Evolutionary conservation across 208 protist genomes (phyloP), one percentile per base, ranked within the genome.

Genomic region (Wallacemonas sp.): DNA sequence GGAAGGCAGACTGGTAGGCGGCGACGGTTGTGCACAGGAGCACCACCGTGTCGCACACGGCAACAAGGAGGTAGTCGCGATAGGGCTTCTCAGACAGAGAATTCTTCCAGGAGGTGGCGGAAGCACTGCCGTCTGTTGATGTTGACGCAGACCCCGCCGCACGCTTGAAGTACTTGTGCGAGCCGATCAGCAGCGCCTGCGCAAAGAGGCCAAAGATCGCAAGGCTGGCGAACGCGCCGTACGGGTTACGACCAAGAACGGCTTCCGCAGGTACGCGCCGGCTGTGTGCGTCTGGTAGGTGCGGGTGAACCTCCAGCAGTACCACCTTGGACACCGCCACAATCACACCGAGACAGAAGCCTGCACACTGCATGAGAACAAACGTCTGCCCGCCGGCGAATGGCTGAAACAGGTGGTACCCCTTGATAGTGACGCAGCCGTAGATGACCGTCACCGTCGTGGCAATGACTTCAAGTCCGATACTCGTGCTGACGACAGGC

Each of bases 371-470:
- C 72, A 90, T 75, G 2, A 80, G 24, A 2, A 88, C 74, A 80
- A 94, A 96, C 3, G 58, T 47, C 19, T 81, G 72, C 1, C 85
- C 87, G 12, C 85, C 87, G 12, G 68, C 43, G 44, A 94, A 93
- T 11, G 85, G 87, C 62, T 91, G 76, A 52, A 90, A 93, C 3
- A 90, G 56, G 27, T 27, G 61, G 65, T 88, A 96, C 24, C 69
- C 62, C 5, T 52, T 52, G 27, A 76, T 49, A 0, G 75, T 76
- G n/a, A 70, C 19, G 23, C 75, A 61, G 36, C 84, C 84, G 5
- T 89, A 64, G 2, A 90, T 41, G 11, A 70, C 38, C 17, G 65
- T 71, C 30, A 86, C 12, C n/a, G 74, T 12, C 1, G 67, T 62
- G 41, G 74, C 76, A 6, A 83, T 34, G 12, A 78, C 30, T 48